A percentile compares a stretch with the other conserved stretches of the same genome.
phyloP scores from a whole-genome alignment of 345 rosid species.

The Gossypium raimondii region DNA sequence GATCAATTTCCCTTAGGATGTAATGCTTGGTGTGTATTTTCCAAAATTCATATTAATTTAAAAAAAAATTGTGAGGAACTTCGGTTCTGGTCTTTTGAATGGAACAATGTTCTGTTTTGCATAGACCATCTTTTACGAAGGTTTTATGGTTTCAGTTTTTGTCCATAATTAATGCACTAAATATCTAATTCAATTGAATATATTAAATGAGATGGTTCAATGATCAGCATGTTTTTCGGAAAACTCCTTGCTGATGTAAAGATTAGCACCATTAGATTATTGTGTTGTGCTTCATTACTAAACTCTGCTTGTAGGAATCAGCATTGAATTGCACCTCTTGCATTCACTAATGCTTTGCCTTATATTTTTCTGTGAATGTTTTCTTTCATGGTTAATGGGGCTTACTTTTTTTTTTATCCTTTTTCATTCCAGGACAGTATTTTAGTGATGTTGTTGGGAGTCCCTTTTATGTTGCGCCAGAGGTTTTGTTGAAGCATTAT shows the following conservation, averaged over 20 bases:
- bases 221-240: not conserved
- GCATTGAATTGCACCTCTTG: not conserved
- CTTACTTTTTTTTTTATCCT: conserved; percentile 11
- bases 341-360: conserved; percentile 5
- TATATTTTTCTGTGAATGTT: not conserved
- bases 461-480: conserved; percentile 97
- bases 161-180: not conserved
- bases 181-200: conserved; percentile 7
- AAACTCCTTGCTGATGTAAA: not conserved
- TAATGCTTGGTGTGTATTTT: not conserved
- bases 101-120: not conserved
- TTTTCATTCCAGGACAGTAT: conserved; percentile 52
- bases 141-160: not conserved
- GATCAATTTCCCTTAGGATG: not conserved
- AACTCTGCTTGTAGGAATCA: not conserved
- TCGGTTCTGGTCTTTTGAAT: conserved; percentile 1
- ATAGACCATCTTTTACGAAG: not conserved
- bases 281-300: not conserved
- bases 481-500: conserved; percentile 78
- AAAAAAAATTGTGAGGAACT: not conserved
- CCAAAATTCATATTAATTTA: not conserved
- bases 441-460: conserved; percentile 93
- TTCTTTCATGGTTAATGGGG: conserved; percentile 4
- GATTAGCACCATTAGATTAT: not conserved
- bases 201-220: not conserved